Conservation (phyloP, 2,329 filamentous ascomycete species). For the Fusarium secorum region DNA sequence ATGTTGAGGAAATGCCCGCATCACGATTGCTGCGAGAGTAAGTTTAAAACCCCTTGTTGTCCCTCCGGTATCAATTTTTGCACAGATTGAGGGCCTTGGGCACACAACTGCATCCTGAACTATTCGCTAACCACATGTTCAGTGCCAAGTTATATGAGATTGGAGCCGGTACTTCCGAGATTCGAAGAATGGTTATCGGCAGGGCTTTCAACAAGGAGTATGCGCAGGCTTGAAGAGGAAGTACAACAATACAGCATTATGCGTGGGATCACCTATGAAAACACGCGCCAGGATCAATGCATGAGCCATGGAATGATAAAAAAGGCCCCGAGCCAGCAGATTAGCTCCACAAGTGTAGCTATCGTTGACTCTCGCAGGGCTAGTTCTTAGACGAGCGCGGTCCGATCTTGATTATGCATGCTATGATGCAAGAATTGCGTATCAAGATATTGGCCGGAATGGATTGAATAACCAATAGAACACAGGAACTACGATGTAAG, state of each 20-base stretch:
- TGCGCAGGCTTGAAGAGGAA: slow-evolving; percentile 47
- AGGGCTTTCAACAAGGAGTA: slow-evolving; percentile 90
- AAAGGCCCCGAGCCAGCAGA: background rate
- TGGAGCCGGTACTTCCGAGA: slow-evolving; percentile 93
- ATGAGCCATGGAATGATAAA: background rate
- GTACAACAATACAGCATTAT: background rate
- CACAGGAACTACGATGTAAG: background rate
- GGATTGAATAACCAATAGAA: background rate
- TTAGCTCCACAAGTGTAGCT: slow-evolving; percentile 8
- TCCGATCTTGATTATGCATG: background rate
- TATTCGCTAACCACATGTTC: slow-evolving; percentile 42
- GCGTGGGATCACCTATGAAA: background rate
- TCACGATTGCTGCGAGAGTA: slow-evolving; percentile 80
- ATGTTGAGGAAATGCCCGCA: slow-evolving; percentile 93
- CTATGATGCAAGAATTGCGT: background rate
- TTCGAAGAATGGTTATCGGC: slow-evolving; percentile 93
- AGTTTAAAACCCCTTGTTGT: slow-evolving; percentile 39
- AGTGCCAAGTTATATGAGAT: slow-evolving; percentile 90
- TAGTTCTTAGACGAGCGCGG: background rate
- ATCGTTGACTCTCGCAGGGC: background rate
- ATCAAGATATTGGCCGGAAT: background rate
- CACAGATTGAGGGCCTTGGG: background rate
- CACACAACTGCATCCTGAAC: background rate
- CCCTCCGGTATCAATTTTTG: background rate
- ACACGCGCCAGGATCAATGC: background rate